Base-by-base conservation (phyloP, 1,284 basidiomycete species). In the Kwoniella shivajii region DNA sequence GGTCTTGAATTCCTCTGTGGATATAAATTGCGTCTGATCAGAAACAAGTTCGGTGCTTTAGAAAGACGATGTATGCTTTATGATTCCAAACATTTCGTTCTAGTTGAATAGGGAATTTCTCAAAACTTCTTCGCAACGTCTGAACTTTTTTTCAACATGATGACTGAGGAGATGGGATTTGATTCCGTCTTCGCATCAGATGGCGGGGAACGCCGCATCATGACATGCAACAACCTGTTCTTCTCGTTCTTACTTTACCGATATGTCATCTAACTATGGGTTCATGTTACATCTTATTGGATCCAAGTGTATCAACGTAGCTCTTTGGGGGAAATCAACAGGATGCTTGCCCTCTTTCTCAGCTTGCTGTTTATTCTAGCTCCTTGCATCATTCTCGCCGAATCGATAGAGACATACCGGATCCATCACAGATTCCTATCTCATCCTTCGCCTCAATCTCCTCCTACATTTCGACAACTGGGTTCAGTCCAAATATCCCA, bases 1-100 rank as follows among this genome's bases (percentile, higher is more conserved):
- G 88, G 64, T 90, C 90, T 75, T 88, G 91, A 77, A 76, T 91
- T 51, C 86, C 88, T 45, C 77, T 91, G 63, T 82, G 85, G 66
- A 82, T 76, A 49, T 77, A 79, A 27, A 42, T 20, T 10, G 24
- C 18, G 13, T 42, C 38, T 6, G 50, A 41, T 3, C 51, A 54
- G n/a, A 81, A 77, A 16, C 81, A 80, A 37, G 52, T 72, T 20
- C 61, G 75, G 86, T 81, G 84, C 64, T 79, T 86, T 48, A 86
- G 87, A n/a, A n/a, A n/a, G n/a, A 7, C 7, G 13, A 9, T 42
- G 5, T 9, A 9, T 11, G 24, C 4, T 42, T 18, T 24, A 26
- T 42, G 18, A 7, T 13, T 39, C 38, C 18, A 20, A 38, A 38
- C n/a, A 11, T 38, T 38, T 38, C 18, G 10, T n/a, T n/a, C n/a